Percentiles rank a stretch among this genome's conserved stretches.
phyloP scores from a whole-genome alignment of 75 land plant species.

The Larix kaempferi region DNA sequence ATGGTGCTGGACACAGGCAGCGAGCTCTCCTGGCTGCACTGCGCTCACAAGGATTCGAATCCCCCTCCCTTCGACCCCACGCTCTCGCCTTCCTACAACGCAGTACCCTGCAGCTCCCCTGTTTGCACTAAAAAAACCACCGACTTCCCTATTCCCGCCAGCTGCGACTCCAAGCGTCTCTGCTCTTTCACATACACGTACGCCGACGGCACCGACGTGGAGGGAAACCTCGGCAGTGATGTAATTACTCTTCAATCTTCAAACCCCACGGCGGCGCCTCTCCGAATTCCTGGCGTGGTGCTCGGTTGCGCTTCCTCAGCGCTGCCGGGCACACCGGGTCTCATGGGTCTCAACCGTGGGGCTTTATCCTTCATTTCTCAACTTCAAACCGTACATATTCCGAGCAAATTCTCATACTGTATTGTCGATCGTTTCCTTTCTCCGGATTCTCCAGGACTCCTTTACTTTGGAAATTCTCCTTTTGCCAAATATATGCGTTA shows the following conservation, averaged over 20 bases:
- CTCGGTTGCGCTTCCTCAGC: slow-evolving; percentile 45
- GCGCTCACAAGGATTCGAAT: slow-evolving; percentile 10
- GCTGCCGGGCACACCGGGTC: slow-evolving; percentile 37
- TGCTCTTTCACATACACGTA: slow-evolving; percentile 51
- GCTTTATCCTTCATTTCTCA: slow-evolving; percentile 60
- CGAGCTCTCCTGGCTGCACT: slow-evolving; percentile 77
- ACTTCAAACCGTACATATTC: slow-evolving; percentile 6
- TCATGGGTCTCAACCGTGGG: slow-evolving; percentile 73
- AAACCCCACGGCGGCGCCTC: slow-evolving; percentile 9
- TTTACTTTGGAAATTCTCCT: slow-evolving; percentile 57
- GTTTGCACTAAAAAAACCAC: slow-evolving; percentile 29
- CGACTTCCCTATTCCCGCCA: slow-evolving; percentile 35
- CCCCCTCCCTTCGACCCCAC: slow-evolving; percentile 18
- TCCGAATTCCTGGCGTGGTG: slow-evolving; percentile 8
- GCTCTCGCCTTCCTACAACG: slow-evolving; percentile 26
- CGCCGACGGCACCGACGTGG: slow-evolving; percentile 52
- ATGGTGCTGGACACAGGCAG: slow-evolving; percentile 87
- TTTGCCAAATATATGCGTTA: slow-evolving; percentile 39
- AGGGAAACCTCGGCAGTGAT: slow-evolving; percentile 47
- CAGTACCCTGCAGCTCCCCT: slow-evolving; percentile 47
- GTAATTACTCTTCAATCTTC: slow-evolving; percentile 23
- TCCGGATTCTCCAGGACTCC: slow-evolving; percentile 40
- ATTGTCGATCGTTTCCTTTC: slow-evolving; percentile 34
- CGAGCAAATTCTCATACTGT: slow-evolving; percentile 71
- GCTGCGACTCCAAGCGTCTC: slow-evolving; percentile 31